A percentile compares a stretch with the other conserved stretches of the same genome.
Evolutionary conservation across 768 basidiomycete species (phyloP).

Genomic region (Phlegmacium glaucopus): DNA sequence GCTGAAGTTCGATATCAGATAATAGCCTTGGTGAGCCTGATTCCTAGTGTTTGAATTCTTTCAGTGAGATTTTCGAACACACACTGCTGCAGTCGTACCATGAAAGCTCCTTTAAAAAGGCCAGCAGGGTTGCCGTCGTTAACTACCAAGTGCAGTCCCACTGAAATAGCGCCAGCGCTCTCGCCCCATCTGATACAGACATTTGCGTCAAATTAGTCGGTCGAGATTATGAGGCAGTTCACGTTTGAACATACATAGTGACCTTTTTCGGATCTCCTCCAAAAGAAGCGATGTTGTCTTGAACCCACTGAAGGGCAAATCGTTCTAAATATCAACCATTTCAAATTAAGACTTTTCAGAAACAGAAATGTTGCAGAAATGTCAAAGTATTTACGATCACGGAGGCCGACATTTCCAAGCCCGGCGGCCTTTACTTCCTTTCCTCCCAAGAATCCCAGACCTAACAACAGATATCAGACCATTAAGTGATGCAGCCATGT

Average conservation of each 20-base stretch:
- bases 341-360: too few species aligned
- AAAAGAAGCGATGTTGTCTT: constrained; percentile 59
- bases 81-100: constrained; percentile 32
- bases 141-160: constrained; percentile 45
- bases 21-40: constrained; percentile 14
- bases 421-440: constrained; percentile 50
- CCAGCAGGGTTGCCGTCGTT: constrained; percentile 43
- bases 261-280: constrained; percentile 65
- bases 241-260: constrained; percentile 40
- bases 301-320: constrained; percentile 60
- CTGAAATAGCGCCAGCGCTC: constrained; percentile 52
- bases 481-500: neutral
- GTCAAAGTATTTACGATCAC: constrained; percentile 46
- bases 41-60: constrained; percentile 11
- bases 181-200: constrained; percentile 31
- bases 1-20: constrained; percentile 8
- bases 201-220: neutral
- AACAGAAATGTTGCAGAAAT: neutral
- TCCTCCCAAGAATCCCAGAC: constrained; percentile 50
- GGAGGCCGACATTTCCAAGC: constrained; percentile 62
- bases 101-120: constrained; percentile 47
- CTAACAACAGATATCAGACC: constrained; percentile 15
- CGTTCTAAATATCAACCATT: too few species aligned
- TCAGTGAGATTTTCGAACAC: constrained; percentile 4
- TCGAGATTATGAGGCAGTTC: neutral